Evolutionary conservation across 2,329 filamentous ascomycete species (phyloP), one percentile per base, ranked within the genome.

Genomic region (Alternaria longipes): DNA sequence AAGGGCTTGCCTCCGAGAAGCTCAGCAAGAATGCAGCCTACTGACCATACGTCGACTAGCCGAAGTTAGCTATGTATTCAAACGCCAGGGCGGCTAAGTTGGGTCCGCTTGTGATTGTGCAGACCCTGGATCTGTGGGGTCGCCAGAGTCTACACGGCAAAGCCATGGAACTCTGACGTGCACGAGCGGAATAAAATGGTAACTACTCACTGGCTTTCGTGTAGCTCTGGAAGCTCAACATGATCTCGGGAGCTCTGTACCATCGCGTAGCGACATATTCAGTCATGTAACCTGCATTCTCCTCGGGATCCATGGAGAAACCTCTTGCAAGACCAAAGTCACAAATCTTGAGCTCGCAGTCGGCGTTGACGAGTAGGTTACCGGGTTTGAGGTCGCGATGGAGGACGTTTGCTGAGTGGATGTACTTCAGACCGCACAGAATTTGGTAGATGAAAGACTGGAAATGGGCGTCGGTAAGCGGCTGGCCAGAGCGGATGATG

Each of bases 371-470:
- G 44, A 99, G 88, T 75, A 99, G 82, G 80, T 99, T 99, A 60
- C 95, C 95, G 36, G 95, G 95, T 83, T 99, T 99, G 77, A 99
- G 82, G 80, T 99, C 95, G 79, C 95, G 91, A 80, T 99, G 95
- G 68, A 99, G 86, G 54, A 99, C 95, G 75, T 98, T 98, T 71
- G 95, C 95, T 22, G 94, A 98, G 84, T 99, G 95, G 69, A 99
- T 98, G 81, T 98, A 99, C 85, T 99, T 99, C 72, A 99, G 86
- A 67, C 95, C 95, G 79, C 95, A 98, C 6, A 99, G 90, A 70
- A 99, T 99, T 86, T 99, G 95, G 85, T 99, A 99, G 83, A 99
- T 97, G 84, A 99, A 99, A 54, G 95, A 98, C 82, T 99, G 95
- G 85, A 99, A 99, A 81, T 99, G 95, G 56, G 95, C 95, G 78